A percentile compares a stretch with the other conserved stretches of the same genome.
Conservation (phyloP, 495 filamentous ascomycete genomes). For the Tetracladium setigerum region DNA sequence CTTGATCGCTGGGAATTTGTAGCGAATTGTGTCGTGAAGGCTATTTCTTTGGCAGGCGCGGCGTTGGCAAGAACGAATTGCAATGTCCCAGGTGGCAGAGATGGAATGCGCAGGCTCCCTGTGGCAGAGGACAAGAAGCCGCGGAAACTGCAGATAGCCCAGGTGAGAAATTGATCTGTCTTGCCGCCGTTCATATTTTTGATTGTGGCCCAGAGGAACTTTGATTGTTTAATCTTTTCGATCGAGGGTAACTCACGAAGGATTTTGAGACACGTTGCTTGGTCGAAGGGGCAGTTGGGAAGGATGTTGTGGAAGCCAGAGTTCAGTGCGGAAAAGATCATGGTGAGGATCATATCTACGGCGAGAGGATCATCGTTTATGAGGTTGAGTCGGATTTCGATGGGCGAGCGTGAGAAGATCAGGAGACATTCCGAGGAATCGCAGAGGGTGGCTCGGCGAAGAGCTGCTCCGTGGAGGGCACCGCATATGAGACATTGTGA, state of each 20-base stretch:
- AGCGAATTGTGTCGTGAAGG: slow-evolving; percentile 12
- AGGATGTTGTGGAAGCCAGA: slow-evolving; percentile 17
- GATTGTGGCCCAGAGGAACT: neutral
- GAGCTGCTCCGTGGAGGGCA: neutral
- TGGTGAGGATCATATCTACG: slow-evolving; percentile 16
- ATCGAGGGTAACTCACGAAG: slow-evolving; percentile 17
- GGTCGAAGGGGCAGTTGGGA: slow-evolving; percentile 20
- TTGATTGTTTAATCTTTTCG: neutral
- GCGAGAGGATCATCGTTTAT: slow-evolving; percentile 11
- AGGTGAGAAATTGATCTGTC: slow-evolving; percentile 19
- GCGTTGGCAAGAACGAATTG: slow-evolving; percentile 29
- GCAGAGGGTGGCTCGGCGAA: slow-evolving; percentile 21
- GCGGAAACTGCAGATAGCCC: slow-evolving; percentile 23
- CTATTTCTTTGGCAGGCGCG: slow-evolving; percentile 17
- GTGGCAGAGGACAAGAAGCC: slow-evolving; percentile 25
- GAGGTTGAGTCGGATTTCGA: slow-evolving; percentile 4
- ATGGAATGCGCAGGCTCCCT: slow-evolving; percentile 19
- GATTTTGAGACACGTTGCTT: slow-evolving; percentile 2
- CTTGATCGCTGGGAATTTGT: slow-evolving; percentile 2
- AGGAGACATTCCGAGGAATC: slow-evolving; percentile 1
- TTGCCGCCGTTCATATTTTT: neutral
- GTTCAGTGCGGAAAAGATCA: slow-evolving; percentile 17
- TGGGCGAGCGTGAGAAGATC: slow-evolving; percentile 7
- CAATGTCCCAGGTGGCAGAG: slow-evolving; percentile 19
- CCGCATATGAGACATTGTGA: slow-evolving; percentile 22